Conservation (phyloP, 2,329 filamentous ascomycete species). For the Ophiostoma australiae region DNA sequence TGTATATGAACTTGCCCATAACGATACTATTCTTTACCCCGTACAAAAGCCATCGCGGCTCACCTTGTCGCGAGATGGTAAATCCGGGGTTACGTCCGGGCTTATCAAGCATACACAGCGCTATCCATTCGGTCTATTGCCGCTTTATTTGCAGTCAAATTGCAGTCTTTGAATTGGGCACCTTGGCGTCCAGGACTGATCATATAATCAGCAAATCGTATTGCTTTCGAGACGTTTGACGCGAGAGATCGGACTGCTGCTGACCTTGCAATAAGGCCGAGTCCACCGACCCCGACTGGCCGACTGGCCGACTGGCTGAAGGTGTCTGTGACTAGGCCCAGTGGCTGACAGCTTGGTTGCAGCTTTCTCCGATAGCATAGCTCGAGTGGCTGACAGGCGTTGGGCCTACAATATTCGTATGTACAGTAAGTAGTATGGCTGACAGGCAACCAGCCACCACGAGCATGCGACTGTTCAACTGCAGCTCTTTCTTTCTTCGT, state of each 20-base stretch:
- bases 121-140: not conserved
- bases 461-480: too few species aligned
- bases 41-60: not conserved
- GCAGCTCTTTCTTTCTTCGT: too few species aligned
- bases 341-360: too few species aligned
- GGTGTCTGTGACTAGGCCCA: too few species aligned
- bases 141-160: too few species aligned
- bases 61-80: not conserved
- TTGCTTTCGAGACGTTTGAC: not conserved
- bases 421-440: too few species aligned
- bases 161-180: not conserved
- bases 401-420: too few species aligned
- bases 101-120: not conserved
- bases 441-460: too few species aligned
- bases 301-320: not conserved
- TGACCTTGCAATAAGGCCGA: not conserved
- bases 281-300: not conserved
- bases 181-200: not conserved
- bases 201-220: not conserved
- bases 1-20: not conserved
- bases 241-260: not conserved
- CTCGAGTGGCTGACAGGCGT: too few species aligned
- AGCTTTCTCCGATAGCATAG: too few species aligned
- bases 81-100: slow-evolving; percentile 6
- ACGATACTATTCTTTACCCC: not conserved